Conservation (phyloP, 176 grass and related monocot species). For the Guadua angustifolia region DNA sequence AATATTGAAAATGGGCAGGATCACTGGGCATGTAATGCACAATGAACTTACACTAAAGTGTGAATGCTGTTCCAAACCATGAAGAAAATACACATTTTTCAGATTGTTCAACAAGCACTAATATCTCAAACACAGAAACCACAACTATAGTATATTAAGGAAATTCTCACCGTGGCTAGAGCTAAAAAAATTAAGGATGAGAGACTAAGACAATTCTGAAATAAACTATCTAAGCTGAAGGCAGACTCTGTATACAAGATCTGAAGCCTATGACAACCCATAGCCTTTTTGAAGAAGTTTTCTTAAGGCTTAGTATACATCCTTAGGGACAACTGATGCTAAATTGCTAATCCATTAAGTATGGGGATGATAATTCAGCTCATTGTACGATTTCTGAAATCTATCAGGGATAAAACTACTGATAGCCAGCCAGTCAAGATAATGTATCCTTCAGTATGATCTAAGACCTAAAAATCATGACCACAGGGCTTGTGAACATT, state of each 20-base stretch:
- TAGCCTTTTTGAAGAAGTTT: constrained; percentile 6
- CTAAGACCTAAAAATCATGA: neutral
- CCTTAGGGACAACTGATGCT: neutral
- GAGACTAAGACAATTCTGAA: neutral
- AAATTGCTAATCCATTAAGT: constrained; percentile 6
- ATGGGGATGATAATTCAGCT: constrained; percentile 6
- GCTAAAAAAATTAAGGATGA: neutral
- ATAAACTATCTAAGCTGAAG: neutral
- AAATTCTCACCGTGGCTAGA: neutral
- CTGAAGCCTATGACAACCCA: neutral
- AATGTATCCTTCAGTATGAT: constrained; percentile 5
- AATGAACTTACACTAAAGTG: neutral
- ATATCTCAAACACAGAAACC: neutral
- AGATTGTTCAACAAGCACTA: constrained; percentile 23
- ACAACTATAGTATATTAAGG: neutral
- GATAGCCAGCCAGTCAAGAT: neutral
- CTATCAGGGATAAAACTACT: neutral
- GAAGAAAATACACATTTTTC: neutral
- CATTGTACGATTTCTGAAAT: neutral
- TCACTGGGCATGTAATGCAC: neutral
- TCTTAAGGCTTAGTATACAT: too few species aligned
- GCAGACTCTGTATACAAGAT: neutral
- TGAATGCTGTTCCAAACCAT: neutral
- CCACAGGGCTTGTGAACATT: neutral
- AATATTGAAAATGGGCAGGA: neutral